These are phyloP conservation scores for Trichoderma semiorbis DNA, from an alignment of 2,329 filamentous ascomycete species.

Conservation along the genomic window DNA sequence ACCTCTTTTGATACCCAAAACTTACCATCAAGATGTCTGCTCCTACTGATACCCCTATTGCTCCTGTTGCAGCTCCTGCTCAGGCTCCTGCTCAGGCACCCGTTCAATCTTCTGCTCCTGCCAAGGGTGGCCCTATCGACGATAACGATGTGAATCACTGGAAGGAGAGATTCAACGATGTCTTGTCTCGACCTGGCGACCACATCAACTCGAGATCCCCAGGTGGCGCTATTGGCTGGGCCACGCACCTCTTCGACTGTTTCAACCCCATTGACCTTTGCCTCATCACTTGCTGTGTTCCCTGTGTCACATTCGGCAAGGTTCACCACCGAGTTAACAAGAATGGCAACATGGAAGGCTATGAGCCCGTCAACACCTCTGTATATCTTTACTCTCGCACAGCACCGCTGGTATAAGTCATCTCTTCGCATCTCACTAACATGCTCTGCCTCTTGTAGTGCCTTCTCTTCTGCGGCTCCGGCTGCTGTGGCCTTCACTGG, in stretches of 20 bases:
- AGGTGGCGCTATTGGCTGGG: constrained; percentile 37
- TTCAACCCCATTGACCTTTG: constrained; percentile 43
- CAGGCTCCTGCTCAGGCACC: background rate
- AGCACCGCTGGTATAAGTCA: background rate
- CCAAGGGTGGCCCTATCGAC: constrained; percentile 34
- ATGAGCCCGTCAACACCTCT: constrained; percentile 45
- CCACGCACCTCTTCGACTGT: constrained; percentile 42
- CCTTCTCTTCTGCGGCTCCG: constrained; percentile 41
- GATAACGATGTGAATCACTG: constrained; percentile 43
- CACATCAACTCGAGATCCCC: constrained; percentile 42
- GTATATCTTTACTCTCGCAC: constrained; percentile 31
- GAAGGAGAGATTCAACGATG: constrained; percentile 42
- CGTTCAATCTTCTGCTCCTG: constrained; percentile 16
- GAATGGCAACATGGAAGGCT: constrained; percentile 40
- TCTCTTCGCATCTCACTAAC: constrained; percentile 4
- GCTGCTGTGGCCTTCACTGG: constrained; percentile 40
- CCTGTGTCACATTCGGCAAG: constrained; percentile 49
- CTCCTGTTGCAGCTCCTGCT: background rate
- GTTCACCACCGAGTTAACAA: constrained; percentile 44
- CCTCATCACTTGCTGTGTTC: constrained; percentile 44
- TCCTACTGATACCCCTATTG: background rate
- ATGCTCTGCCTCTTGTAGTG: constrained; percentile 31
- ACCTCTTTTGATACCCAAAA: constrained; percentile 11
- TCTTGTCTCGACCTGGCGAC: constrained; percentile 41
- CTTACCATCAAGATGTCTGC: constrained; percentile 4